Base-by-base conservation (phyloP, 1,284 basidiomycete species). In the Caloboletus firmus region DNA sequence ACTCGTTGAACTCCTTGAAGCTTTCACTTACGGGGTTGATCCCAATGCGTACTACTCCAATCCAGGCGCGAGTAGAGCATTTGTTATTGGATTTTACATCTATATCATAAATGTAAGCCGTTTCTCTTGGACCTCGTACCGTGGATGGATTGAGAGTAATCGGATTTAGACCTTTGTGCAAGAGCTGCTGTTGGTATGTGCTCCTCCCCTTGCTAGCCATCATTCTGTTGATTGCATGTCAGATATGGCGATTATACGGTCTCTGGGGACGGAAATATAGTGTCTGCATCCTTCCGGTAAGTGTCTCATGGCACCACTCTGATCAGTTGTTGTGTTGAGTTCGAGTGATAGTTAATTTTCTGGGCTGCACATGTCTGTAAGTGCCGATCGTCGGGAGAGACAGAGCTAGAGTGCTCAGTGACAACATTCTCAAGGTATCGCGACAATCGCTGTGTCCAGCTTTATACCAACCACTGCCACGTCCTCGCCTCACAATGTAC, bases 231-330 rank as follows among this genome's bases (percentile, higher is more conserved):
- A 54, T 48, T 34, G 5, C 10, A 6, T 5, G 17, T 57, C 24
- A 65, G 62, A 65, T 65, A 32, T 65, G 61, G 63, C 62, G 61
- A 40, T 52, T 62, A 41, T 53, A 63, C 26, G 45, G 62, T 26
- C 50, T 64, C 8, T 65, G 61, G 51, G 53, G 49, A 37, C 47
- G 43, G 6, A 44, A 36, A 22, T 41, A 51, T n/a, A 55, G 9
- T 24, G 28, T 62, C 12, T 65, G 54, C 24, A 46, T 58, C 32
- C 9, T 58, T 37, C 63, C 58, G n/a, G 62, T 58, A 31, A 40
- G 50, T 50, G 5, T 13, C 31, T 32, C 17, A 11, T 18, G 12
- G 12, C n/a, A 31, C 36, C 8, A 44, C 26, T 43, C 12, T 34
- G 3, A 12, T 8, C 11, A 12, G 28, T 22, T 35, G 2, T 28